phyloP scores from a whole-genome alignment of 805 yeast species.

The Suhomyces sp. region DNA sequence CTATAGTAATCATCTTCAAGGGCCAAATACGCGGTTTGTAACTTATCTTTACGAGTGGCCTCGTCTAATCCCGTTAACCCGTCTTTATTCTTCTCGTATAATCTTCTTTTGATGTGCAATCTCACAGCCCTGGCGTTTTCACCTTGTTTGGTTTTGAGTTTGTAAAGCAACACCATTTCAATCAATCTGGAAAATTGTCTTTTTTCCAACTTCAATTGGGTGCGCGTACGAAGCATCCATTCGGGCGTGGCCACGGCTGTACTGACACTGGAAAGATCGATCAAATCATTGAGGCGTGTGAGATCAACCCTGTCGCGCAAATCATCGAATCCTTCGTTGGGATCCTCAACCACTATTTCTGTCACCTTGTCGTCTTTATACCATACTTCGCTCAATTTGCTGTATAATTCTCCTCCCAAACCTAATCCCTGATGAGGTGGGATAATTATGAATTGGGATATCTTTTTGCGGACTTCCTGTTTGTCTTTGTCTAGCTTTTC shows the following conservation, averaged over 20 bases:
- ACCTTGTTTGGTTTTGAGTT: conserved; percentile 21
- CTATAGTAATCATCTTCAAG: conserved; percentile 70
- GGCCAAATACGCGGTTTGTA: conserved; percentile 70
- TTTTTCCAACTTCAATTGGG: conserved; percentile 57
- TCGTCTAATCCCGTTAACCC: conserved; percentile 65
- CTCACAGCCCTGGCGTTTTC: conserved; percentile 43
- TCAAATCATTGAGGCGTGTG: conserved; percentile 17
- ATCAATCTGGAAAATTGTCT: conserved; percentile 75
- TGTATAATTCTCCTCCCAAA: conserved; percentile 70
- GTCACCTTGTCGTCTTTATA: conserved; percentile 46
- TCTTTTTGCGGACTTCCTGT: conserved; percentile 57
- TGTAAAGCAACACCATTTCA: conserved; percentile 67
- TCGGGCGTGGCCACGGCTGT: conserved; percentile 18
- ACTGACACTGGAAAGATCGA: conserved; percentile 19
- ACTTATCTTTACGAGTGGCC: conserved; percentile 62
- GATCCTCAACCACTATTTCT: conserved; percentile 91
- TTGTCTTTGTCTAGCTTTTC: conserved; percentile 46
- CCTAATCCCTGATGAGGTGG: conserved; percentile 79
- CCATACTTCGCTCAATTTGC: conserved; percentile 55
- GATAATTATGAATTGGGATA: conserved; percentile 80
- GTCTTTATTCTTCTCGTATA: conserved; percentile 77
- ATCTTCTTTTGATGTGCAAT: conserved; percentile 66
- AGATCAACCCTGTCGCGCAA: conserved; percentile 82
- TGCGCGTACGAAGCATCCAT: conserved; percentile 43
- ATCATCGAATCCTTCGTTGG: conserved; percentile 88